A percentile compares a stretch with the other conserved stretches of the same genome.
Evolutionary conservation across 2,329 filamentous ascomycete species (phyloP).

Genomic region (Paecilomyces variotii): DNA sequence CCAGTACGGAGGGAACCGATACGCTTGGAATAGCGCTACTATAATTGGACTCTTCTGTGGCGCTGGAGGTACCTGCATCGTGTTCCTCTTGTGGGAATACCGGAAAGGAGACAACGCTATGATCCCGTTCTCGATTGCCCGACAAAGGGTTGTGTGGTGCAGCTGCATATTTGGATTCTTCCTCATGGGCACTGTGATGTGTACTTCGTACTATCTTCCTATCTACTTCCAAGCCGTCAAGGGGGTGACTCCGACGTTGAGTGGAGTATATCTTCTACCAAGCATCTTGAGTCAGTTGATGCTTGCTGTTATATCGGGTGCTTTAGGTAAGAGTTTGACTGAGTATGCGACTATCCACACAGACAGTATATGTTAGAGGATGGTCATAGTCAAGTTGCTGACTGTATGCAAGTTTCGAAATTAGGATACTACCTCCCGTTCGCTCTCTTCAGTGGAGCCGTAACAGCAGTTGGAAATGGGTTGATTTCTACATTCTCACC

Average conservation of each 20-base stretch:
- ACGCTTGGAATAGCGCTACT: constrained; percentile 28
- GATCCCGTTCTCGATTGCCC: constrained; percentile 31
- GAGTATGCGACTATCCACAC: not conserved
- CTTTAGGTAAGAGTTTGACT: constrained; percentile 14
- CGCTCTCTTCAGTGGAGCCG: constrained; percentile 18
- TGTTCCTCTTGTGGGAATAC: constrained; percentile 33
- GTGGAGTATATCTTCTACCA: constrained; percentile 34
- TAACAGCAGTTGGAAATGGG: constrained; percentile 30
- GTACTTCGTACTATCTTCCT: constrained; percentile 38
- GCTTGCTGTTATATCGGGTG: constrained; percentile 24
- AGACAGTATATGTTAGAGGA: constrained; percentile 6
- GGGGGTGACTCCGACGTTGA: constrained; percentile 20
- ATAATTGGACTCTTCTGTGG: constrained; percentile 43
- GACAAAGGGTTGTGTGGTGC: constrained; percentile 27
- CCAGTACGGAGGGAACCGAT: constrained; percentile 35
- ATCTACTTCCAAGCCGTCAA: constrained; percentile 43
- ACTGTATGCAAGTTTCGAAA: constrained; percentile 12
- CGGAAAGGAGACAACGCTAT: constrained; percentile 36
- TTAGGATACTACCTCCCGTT: constrained; percentile 29
- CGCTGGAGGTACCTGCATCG: constrained; percentile 28
- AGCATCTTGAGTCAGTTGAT: constrained; percentile 29
- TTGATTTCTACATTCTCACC: constrained; percentile 35
- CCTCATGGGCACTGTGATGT: constrained; percentile 20
- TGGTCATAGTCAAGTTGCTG: not conserved
- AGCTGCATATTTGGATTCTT: constrained; percentile 29